Evolutionary conservation across 202 grass and related monocot genomes (phyloP), one percentile per base, ranked within the genome.

Genomic region (Setaria viridis): DNA sequence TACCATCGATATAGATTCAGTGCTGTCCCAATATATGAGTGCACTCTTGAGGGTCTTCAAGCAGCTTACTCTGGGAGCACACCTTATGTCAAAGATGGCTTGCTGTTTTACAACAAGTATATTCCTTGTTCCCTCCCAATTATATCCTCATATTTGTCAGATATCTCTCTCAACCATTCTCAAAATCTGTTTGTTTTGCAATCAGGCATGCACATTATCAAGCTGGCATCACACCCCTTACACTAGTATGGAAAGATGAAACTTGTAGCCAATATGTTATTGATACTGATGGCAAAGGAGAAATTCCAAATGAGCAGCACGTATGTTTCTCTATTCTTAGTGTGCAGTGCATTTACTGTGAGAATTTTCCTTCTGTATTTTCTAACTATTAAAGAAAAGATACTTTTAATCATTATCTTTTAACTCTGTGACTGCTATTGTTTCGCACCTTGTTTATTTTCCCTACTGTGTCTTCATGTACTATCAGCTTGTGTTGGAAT

Each of bases 71-170:
- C 87, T 4, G 90, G 90, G 41, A 71, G n/a, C 82, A 89, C 88
- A 30, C 82, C 90, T 51, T 94, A 92, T 88, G 75, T 83, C 62
- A 99, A 95, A 91, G 96, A 99, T 83, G 96, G 96, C 7, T 81
- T 99, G 62, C 50, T 98, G 50, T 98, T 98, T 69, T 98, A 91
- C 85, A 95, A 95, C 86, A 98, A 95, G 96, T 98, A 90, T 92
- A 76, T 67, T 74, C 14, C 35, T 63, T 84, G 16, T 72, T 47
- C n/a, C 17, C 29, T 48, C 34, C 42, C 83, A 68, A 6, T 49
- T 13, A 71, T 57, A 53, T 80, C 19, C 9, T 77, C 56, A 46
- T 76, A 16, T 81, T 42, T 57, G 25, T 72, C 48, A 69, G 41
- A 2, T 35, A 11, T 9, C 16, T 70, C 41, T 54, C 51, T 68